A percentile compares a stretch with the other conserved stretches of the same genome.
Evolutionary conservation across 495 filamentous ascomycete species (phyloP).

Genomic region (Cryomyces minteri): DNA sequence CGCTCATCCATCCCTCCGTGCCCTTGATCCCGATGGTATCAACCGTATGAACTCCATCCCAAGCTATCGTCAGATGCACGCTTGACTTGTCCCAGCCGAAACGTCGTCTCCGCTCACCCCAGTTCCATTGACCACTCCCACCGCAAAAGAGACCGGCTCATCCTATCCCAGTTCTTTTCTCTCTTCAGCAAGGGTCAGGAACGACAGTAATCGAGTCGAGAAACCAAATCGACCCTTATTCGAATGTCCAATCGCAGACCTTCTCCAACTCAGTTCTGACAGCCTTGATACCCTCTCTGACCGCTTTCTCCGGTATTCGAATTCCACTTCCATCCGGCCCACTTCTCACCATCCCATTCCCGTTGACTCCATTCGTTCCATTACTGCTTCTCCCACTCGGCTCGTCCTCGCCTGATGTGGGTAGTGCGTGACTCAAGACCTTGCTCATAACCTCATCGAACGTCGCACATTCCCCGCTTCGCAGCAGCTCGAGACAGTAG

Average conservation of each 20-base stretch:
- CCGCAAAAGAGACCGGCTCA: too few relatives aligned
- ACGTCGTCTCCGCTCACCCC: too few relatives aligned
- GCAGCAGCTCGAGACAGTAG: slow-evolving; percentile 12
- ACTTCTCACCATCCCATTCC: slow-evolving; percentile 1
- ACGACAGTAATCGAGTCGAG: too few relatives aligned
- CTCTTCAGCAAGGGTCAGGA: too few relatives aligned
- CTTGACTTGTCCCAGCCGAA: too few relatives aligned
- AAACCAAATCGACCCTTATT: too few relatives aligned
- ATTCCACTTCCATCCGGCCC: slow-evolving; percentile 6
- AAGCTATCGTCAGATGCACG: too few relatives aligned
- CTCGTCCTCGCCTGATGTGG: not conserved
- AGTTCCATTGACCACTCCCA: too few relatives aligned
- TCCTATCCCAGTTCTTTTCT: too few relatives aligned
- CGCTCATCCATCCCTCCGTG: too few relatives aligned
- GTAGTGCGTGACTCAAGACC: slow-evolving; percentile 1
- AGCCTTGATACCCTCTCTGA: slow-evolving; percentile 10
- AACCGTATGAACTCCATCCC: too few relatives aligned
- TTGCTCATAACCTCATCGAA: slow-evolving; percentile 11
- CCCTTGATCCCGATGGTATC: too few relatives aligned
- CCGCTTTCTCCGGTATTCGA: slow-evolving; percentile 8
- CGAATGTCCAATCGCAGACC: slow-evolving; percentile 5
- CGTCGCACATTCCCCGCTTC: slow-evolving; percentile 14
- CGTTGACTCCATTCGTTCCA: not conserved
- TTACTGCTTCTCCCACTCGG: not conserved
- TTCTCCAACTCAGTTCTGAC: slow-evolving; percentile 14